These are phyloP conservation scores for Fraxinus cuspidata DNA, from an alignment of 257 asterid species.

Conservation along the genomic window DNA sequence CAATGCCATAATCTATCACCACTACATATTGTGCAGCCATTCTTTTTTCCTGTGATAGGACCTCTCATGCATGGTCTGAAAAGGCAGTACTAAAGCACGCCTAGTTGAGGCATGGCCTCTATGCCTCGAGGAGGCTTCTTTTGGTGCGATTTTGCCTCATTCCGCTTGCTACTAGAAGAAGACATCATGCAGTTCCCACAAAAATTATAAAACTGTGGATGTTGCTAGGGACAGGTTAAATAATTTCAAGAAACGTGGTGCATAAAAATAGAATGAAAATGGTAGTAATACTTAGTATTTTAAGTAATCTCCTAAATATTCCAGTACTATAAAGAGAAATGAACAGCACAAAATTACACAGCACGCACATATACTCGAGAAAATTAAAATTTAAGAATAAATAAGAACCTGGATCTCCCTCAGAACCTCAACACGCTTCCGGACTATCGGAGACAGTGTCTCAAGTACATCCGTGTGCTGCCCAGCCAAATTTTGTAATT, in stretches of 20 bases:
- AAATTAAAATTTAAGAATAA: neutral
- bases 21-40: neutral
- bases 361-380: neutral
- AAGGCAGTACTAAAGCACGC: too few relatives aligned
- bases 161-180: neutral
- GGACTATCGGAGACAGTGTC: conserved; percentile 61
- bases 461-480: conserved; percentile 56
- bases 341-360: neutral
- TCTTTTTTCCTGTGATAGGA: neutral
- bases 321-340: neutral
- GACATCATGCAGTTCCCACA: neutral
- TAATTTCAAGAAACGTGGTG: neutral
- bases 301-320: neutral
- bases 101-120: too few relatives aligned
- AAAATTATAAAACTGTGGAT: neutral
- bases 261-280: neutral
- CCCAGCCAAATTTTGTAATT: conserved; percentile 72
- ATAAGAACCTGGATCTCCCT: conserved; percentile 64
- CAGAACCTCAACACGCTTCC: conserved; percentile 72
- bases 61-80: neutral
- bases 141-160: too few relatives aligned
- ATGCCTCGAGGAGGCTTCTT: too few relatives aligned
- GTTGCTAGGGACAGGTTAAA: neutral
- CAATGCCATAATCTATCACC: neutral
- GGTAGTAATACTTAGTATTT: neutral